These are phyloP conservation scores for Cryphonectria japonica DNA, from an alignment of 2,329 filamentous ascomycete genomes.

Conservation along the genomic window DNA sequence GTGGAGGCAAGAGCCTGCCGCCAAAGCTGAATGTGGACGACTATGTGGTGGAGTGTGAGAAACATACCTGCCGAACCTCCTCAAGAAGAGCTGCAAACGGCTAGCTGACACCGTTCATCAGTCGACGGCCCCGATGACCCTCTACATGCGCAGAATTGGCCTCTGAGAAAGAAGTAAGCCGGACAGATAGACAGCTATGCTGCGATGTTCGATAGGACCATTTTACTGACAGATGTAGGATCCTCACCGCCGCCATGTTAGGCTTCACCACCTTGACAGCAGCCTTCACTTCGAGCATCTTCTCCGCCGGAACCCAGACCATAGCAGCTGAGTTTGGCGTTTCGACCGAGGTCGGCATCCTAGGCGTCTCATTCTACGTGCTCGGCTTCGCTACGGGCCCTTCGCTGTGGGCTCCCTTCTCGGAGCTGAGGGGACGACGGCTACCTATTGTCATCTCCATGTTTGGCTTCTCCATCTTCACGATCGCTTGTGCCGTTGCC, in stretches of 20 bases:
- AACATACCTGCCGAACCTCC: not conserved
- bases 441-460: conserved; percentile 64
- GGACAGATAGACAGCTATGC: not conserved
- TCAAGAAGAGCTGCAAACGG: not conserved
- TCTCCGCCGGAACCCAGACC: conserved; percentile 65
- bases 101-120: not conserved
- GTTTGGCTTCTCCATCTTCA: conserved; percentile 73
- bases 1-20: conserved; percentile 75
- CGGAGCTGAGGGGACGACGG: conserved; percentile 70
- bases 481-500: conserved; percentile 64
- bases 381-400: conserved; percentile 74
- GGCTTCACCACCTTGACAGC: conserved; percentile 74
- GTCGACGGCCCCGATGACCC: conserved; percentile 82
- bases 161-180: conserved; percentile 72
- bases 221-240: conserved; percentile 41
- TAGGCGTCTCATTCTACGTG: conserved; percentile 73
- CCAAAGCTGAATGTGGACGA: conserved; percentile 70
- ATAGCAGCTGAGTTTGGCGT: conserved; percentile 65
- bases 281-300: conserved; percentile 76
- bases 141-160: conserved; percentile 87
- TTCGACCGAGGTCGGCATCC: conserved; percentile 61
- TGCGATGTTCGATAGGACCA: not conserved
- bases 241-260: conserved; percentile 68
- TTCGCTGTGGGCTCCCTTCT: conserved; percentile 72
- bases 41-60: conserved; percentile 73